Evolutionary conservation across 1,284 basidiomycete species (phyloP).

Genomic region (Cryptococcus hybrid): DNA sequence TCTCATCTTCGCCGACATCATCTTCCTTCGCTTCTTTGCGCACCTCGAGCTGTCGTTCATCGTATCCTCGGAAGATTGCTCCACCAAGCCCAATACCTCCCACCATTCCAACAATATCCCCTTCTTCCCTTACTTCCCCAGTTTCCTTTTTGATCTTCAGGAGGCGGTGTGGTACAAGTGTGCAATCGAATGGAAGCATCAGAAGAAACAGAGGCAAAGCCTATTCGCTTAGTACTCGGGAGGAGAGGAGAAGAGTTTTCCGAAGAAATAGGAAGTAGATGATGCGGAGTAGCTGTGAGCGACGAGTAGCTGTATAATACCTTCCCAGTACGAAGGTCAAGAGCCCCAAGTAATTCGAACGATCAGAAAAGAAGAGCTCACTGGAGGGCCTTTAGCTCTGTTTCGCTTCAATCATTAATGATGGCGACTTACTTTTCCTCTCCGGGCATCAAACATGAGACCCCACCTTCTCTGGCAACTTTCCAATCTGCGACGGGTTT

Average conservation of each 20-base stretch:
- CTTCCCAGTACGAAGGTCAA: constrained; percentile 73
- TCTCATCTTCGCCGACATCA: constrained; percentile 33
- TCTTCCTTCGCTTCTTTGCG: constrained; percentile 25
- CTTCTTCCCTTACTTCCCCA: constrained; percentile 61
- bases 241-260: background rate
- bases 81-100: constrained; percentile 61
- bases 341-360: constrained; percentile 63
- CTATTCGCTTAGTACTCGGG: constrained; percentile 9
- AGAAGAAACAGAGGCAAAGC: constrained; percentile 38
- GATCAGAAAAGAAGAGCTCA: constrained; percentile 73
- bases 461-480: constrained; percentile 57
- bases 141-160: constrained; percentile 54
- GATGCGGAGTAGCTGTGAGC: constrained; percentile 37
- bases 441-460: constrained; percentile 62
- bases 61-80: constrained; percentile 57
- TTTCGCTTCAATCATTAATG: background rate
- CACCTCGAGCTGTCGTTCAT: constrained; percentile 54
- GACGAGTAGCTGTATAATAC: constrained; percentile 65
- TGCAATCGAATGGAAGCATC: constrained; percentile 63
- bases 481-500: constrained; percentile 56
- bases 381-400: constrained; percentile 48
- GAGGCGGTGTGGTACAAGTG: constrained; percentile 58
- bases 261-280: constrained; percentile 32
- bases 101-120: constrained; percentile 63
- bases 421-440: constrained; percentile 63